Percentiles rank a stretch among this genome's conserved stretches.
phyloP scores from a whole-genome alignment of 1,139 yeast species.

The Hemisphaericaspora xylofermentans region DNA sequence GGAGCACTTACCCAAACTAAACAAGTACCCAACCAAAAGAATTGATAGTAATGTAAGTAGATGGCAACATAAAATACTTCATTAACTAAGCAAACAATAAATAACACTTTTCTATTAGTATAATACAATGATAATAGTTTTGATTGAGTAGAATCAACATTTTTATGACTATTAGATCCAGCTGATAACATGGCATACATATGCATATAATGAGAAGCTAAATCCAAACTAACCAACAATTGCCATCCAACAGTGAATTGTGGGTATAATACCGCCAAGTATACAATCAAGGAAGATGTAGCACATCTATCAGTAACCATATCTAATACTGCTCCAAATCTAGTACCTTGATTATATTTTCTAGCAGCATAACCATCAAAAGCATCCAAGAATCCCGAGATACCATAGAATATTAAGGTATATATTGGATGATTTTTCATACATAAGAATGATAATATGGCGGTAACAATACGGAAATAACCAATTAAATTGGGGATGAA shows the following conservation, averaged over 20 bases:
- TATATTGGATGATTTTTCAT: constrained; percentile 83
- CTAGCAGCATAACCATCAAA: constrained; percentile 97
- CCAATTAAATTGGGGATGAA: constrained; percentile 93
- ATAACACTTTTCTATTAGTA: constrained; percentile 78
- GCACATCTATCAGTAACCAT: constrained; percentile 99
- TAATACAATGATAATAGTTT: constrained; percentile 81
- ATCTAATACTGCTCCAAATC: constrained; percentile 94
- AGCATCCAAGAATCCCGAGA: constrained; percentile 92
- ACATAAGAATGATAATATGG: constrained; percentile 71
- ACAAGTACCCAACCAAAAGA: constrained; percentile 67
- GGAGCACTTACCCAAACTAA: constrained; percentile 72
- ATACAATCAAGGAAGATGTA: constrained; percentile 86
- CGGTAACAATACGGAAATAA: constrained; percentile 77
- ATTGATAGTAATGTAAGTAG: constrained; percentile 70
- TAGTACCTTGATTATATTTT: constrained; percentile 81
- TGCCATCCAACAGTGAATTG: constrained; percentile 70
- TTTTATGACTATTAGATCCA: constrained; percentile 84
- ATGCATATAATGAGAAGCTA: constrained; percentile 97
- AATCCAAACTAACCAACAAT: constrained; percentile 77
- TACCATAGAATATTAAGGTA: constrained; percentile 75
- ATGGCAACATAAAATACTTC: constrained; percentile 90
- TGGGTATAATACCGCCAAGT: constrained; percentile 80
- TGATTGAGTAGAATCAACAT: constrained; percentile 69
- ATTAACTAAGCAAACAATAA: constrained; percentile 86
- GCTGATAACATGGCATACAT: constrained; percentile 90